Conservation (phyloP, 805 yeast species). For the Diddensiella santjacobensis region DNA sequence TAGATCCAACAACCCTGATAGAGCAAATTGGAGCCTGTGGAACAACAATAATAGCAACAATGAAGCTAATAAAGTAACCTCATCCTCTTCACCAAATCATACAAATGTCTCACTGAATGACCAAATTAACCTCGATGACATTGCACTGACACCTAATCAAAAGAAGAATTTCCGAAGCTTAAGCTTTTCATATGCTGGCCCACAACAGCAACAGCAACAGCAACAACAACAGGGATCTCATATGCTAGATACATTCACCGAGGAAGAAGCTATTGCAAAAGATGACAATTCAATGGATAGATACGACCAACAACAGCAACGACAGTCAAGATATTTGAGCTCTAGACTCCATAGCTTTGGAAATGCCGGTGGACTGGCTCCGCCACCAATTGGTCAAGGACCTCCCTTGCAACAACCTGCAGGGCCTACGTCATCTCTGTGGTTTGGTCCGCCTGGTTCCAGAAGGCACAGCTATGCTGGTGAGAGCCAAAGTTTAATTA, state of each 20-base stretch:
- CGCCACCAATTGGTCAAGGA: constrained; percentile 6
- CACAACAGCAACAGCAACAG: constrained; percentile 10
- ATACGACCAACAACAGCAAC: background rate
- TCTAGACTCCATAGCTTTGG: background rate
- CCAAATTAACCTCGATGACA: constrained; percentile 6
- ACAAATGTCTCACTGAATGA: background rate
- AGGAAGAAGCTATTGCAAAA: constrained; percentile 14
- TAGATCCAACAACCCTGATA: background rate
- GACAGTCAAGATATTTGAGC: background rate
- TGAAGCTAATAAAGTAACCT: background rate
- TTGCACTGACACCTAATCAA: constrained; percentile 10
- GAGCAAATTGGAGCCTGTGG: constrained; percentile 5
- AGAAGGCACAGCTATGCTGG: constrained; percentile 27
- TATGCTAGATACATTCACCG: constrained; percentile 19
- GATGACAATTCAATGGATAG: constrained; percentile 1
- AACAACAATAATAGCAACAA: background rate
- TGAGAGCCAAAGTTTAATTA: constrained; percentile 8
- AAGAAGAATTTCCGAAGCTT: constrained; percentile 15
- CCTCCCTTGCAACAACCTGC: constrained; percentile 3
- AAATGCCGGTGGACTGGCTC: too few relatives aligned
- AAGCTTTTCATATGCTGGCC: constrained; percentile 14
- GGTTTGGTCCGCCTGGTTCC: constrained; percentile 21
- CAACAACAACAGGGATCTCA: constrained; percentile 18
- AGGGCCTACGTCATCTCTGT: constrained; percentile 6
- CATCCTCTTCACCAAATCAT: constrained; percentile 6